A percentile compares a stretch with the other conserved stretches of the same genome.
phyloP scores from a whole-genome alignment of 371 early-diverging fungal species.

The Actinomucor elegans region DNA sequence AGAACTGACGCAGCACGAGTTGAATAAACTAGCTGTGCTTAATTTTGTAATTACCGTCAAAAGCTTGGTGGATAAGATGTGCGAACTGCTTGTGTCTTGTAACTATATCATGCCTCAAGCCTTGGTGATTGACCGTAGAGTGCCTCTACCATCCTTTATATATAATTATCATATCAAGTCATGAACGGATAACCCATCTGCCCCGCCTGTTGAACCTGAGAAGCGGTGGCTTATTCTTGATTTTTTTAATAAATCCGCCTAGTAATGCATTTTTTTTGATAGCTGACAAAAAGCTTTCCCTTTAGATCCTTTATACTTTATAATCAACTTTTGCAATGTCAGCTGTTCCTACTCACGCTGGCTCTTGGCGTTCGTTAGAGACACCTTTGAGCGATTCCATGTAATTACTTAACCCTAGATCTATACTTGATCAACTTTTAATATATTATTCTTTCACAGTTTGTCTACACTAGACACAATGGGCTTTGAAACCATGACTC shows the following conservation, averaged over 20 bases:
- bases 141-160: slow-evolving; percentile 9
- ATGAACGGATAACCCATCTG: too few relatives aligned
- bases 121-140: background rate
- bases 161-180: background rate
- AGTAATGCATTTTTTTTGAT: background rate
- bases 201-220: too few relatives aligned
- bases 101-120: background rate
- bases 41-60: slow-evolving; percentile 1
- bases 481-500: slow-evolving; percentile 50
- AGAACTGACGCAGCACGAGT: background rate
- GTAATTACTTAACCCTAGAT: slow-evolving; percentile 24
- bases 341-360: slow-evolving; percentile 36
- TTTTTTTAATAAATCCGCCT: background rate
- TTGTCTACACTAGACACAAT: slow-evolving; percentile 30
- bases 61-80: background rate
- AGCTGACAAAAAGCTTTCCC: background rate
- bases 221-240: slow-evolving; percentile 11
- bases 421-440: background rate
- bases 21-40: background rate
- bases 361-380: slow-evolving; percentile 36
- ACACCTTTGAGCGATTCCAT: slow-evolving; percentile 36
- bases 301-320: background rate
- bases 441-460: slow-evolving; percentile 12
- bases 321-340: slow-evolving; percentile 29
- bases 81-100: background rate